Evolutionary conservation across 2,329 filamentous ascomycete genomes (phyloP), one percentile per base, ranked within the genome.

Genomic region (Colletotrichum lupini): DNA sequence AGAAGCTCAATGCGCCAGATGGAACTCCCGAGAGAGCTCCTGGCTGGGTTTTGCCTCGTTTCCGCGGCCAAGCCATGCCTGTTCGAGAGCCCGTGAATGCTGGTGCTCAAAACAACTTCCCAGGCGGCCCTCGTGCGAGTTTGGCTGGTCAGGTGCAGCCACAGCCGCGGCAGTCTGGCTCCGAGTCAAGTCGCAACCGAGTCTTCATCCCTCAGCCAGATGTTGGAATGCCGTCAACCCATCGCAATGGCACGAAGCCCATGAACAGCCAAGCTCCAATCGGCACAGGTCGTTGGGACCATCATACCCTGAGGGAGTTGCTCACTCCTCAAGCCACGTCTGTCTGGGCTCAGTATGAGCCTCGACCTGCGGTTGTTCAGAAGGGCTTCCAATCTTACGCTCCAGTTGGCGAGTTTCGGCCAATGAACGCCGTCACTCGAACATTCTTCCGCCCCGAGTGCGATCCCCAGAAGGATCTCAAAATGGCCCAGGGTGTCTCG

Each of bases 401-500:
- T 30, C 62, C 62, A 8, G 28, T 49, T n/a, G 62, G 62, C 24
- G 22, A 16, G 3, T 74, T 67, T 32, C 72, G 59, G 4, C 62
- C 72, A 0, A 74, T 72, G 62, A 62, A 32, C 19, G 72, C 68
- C 14, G 72, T 72, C 22, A 32, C 19, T 5, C 62, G 53, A 16
- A 37, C 67, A 14, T 52, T 66, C 16, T 16, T 32, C 11, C 42
- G 67, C 9, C 35, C n/a, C 6, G 28, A 67, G 6, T 22, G 56
- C 6, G 64, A 74, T n/a, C 37, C 42, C 56, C 67, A 63, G 42
- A 22, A 35, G 22, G 67, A 60, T 22, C 19, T 75, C 49, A 75
- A 73, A 28, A 30, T 19, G 12, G 19, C 12, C 14, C 26, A 63
- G 30, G 74, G 74, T 9, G 67, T 84, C 68, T 82, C 81, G 1